Percentiles rank a stretch among this genome's conserved stretches.
Evolutionary conservation across 2,329 filamentous ascomycete genomes (phyloP).

Genomic region (Epichloe elymi): DNA sequence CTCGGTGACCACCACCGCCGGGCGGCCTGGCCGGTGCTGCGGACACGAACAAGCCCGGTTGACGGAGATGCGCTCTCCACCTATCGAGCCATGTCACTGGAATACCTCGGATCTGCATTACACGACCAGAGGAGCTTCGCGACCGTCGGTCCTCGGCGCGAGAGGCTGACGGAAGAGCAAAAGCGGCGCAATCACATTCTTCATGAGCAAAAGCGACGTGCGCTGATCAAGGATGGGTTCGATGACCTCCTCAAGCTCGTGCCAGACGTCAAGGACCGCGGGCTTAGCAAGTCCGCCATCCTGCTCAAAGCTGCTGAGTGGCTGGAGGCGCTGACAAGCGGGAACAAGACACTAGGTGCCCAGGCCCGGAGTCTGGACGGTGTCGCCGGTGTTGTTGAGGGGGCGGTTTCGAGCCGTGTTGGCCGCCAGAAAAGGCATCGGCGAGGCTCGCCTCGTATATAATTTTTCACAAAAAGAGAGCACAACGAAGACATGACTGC

Average conservation of each 20-base stretch:
- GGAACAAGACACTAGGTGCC: neutral
- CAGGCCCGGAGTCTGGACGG: neutral
- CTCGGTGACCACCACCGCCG: neutral
- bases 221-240: conserved; percentile 3
- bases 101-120: neutral
- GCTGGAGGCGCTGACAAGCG: neutral
- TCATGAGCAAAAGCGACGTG: conserved; percentile 2
- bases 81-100: neutral
- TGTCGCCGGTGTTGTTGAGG: too few species aligned
- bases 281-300: conserved; percentile 1
- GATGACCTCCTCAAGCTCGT: neutral
- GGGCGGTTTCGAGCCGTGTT: too few species aligned
- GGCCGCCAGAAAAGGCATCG: neutral
- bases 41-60: neutral
- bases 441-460: neutral
- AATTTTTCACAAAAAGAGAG: neutral
- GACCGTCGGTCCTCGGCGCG: neutral
- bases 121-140: neutral
- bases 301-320: conserved; percentile 1
- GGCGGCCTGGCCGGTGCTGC: neutral
- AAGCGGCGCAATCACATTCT: conserved; percentile 4
- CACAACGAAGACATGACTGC: too few species aligned
- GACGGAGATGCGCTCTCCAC: neutral
- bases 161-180: neutral
- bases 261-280: neutral